Conservation (phyloP, 2,329 filamentous ascomycete genomes). For the Xylariaceae sp. region DNA sequence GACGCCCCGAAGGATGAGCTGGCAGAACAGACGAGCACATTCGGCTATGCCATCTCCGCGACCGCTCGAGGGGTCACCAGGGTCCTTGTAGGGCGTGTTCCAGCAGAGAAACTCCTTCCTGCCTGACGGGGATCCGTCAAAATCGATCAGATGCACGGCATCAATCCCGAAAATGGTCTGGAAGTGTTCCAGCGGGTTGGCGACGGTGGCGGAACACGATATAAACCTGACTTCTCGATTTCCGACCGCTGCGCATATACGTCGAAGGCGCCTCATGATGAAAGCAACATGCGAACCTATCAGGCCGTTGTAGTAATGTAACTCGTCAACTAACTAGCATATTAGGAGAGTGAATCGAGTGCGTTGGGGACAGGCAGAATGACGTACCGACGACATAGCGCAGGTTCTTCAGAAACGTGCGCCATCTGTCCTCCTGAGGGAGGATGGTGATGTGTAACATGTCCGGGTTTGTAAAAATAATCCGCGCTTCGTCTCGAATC, state of each 20-base stretch:
- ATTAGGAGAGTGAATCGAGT: background rate
- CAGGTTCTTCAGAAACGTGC: slow-evolving; percentile 83
- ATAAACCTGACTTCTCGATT: slow-evolving; percentile 87
- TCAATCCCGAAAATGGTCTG: slow-evolving; percentile 89
- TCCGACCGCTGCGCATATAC: slow-evolving; percentile 87
- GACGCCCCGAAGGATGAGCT: slow-evolving; percentile 84
- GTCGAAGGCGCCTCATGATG: slow-evolving; percentile 86
- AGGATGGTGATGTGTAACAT: slow-evolving; percentile 96
- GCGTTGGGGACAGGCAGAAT: slow-evolving; percentile 24
- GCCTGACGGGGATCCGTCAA: slow-evolving; percentile 89
- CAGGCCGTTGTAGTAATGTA: slow-evolving; percentile 95
- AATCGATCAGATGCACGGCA: slow-evolving; percentile 79
- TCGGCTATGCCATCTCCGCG: slow-evolving; percentile 82
- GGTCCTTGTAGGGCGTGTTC: slow-evolving; percentile 95
- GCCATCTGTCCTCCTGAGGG: slow-evolving; percentile 88
- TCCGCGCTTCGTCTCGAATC: slow-evolving; percentile 85
- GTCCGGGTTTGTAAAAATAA: slow-evolving; percentile 97
- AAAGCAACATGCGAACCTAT: slow-evolving; percentile 93
- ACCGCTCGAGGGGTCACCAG: slow-evolving; percentile 82
- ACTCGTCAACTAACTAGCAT: slow-evolving; percentile 65
- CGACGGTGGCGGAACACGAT: slow-evolving; percentile 94
- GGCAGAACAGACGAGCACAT: slow-evolving; percentile 87
- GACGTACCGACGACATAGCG: slow-evolving; percentile 76
- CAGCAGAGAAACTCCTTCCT: slow-evolving; percentile 95
- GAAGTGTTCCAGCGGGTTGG: slow-evolving; percentile 91